phyloP scores from a whole-genome alignment of 2,329 filamentous ascomycete species.

The Neofusicoccum umdonicola region DNA sequence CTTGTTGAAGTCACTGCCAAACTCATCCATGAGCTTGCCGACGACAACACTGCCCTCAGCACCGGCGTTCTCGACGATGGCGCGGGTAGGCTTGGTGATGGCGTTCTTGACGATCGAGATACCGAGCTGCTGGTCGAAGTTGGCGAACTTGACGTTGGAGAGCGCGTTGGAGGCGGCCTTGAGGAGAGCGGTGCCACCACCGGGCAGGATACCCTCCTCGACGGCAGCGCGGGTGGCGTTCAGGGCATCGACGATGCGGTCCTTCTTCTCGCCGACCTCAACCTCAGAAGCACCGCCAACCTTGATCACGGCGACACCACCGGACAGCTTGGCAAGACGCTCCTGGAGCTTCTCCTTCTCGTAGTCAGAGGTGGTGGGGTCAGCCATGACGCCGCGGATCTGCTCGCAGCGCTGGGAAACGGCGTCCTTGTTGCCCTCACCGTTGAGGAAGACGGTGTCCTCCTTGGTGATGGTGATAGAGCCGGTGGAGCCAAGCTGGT shows the following conservation, averaged over 20 bases:
- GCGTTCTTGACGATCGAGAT: conserved; percentile 97
- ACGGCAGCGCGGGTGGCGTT: conserved; percentile 98
- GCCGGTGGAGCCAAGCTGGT: conserved; percentile 94
- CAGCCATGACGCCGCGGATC: conserved; percentile 93
- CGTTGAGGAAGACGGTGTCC: conserved; percentile 98
- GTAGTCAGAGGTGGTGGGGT: conserved; percentile 94
- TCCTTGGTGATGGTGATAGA: conserved; percentile 99
- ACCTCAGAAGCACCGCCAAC: conserved; percentile 97
- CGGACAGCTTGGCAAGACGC: conserved; percentile 97
- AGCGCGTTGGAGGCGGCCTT: conserved; percentile 94
- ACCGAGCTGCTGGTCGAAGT: conserved; percentile 99
- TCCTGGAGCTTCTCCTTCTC: conserved; percentile 99
- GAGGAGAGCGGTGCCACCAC: conserved; percentile 95
- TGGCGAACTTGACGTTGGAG: conserved; percentile 75
- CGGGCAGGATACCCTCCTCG: conserved; percentile 97
- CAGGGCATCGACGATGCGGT: conserved; percentile 95
- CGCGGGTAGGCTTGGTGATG: conserved; percentile 91
- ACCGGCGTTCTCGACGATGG: conserved; percentile 96
- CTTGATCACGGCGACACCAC: conserved; percentile 99
- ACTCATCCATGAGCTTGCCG: conserved; percentile 97
- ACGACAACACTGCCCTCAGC: conserved; percentile 94
- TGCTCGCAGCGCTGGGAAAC: conserved; percentile 97
- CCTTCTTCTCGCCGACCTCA: conserved; percentile 99
- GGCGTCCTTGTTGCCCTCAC: conserved; percentile 89
- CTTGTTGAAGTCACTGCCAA: conserved; percentile 90